Conservation (phyloP, 768 basidiomycete genomes). For the Gloeopeniophorella convolvens region DNA sequence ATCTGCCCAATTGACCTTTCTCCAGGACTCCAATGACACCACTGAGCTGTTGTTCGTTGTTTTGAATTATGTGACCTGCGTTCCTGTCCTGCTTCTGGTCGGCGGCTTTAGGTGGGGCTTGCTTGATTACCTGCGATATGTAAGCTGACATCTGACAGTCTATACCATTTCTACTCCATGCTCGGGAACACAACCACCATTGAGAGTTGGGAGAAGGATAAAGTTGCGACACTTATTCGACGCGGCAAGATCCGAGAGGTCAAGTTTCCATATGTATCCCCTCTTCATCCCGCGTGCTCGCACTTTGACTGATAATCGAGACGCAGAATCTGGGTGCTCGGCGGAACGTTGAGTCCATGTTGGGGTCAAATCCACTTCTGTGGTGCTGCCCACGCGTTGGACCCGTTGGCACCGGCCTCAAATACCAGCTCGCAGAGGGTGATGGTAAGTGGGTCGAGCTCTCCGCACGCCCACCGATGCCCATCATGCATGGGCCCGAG, state of each 20-base stretch:
- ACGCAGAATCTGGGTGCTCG: constrained; percentile 72
- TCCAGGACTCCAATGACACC: constrained; percentile 63
- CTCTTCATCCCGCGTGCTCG: neutral
- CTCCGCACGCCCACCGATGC: constrained; percentile 7
- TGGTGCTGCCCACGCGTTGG: constrained; percentile 78
- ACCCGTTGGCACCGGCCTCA: constrained; percentile 65
- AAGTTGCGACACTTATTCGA: constrained; percentile 76
- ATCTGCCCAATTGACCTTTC: neutral
- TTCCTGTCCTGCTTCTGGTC: constrained; percentile 82
- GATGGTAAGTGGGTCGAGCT: constrained; percentile 70
- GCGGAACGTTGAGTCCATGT: constrained; percentile 67
- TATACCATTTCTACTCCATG: constrained; percentile 83
- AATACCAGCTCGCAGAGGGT: constrained; percentile 61
- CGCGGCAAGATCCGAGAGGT: constrained; percentile 85
- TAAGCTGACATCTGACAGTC: constrained; percentile 34
- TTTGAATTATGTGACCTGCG: constrained; percentile 77
- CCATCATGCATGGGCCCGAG: neutral
- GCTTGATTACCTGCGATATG: neutral
- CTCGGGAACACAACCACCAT: constrained; percentile 88
- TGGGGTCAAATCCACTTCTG: constrained; percentile 65
- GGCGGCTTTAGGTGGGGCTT: constrained; percentile 76
- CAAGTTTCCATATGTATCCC: constrained; percentile 86
- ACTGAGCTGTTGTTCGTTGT: constrained; percentile 78
- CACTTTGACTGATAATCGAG: constrained; percentile 12
- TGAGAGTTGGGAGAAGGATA: constrained; percentile 98